phyloP scores from a whole-genome alignment of 177 flowering plant species.

The Vitis hybrid region DNA sequence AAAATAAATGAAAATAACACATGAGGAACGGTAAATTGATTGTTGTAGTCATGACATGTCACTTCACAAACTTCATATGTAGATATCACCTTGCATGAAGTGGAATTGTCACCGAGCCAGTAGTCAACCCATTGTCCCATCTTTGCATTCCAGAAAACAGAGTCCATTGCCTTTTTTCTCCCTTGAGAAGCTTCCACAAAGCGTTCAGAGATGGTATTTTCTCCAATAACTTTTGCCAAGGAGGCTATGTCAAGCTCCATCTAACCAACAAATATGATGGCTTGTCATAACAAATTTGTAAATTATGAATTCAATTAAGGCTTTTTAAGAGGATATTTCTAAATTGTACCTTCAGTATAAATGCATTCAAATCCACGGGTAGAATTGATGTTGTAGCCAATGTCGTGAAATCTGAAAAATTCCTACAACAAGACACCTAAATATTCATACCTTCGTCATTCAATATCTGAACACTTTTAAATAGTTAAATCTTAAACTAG shows the following conservation, averaged over 20 bases:
- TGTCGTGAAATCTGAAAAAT: slow-evolving; percentile 72
- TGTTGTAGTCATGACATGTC: not conserved
- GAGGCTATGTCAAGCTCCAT: slow-evolving; percentile 85
- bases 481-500: not conserved
- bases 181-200: slow-evolving; percentile 57
- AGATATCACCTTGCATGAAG: slow-evolving; percentile 33
- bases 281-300: not conserved
- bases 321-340: not conserved
- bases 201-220: slow-evolving; percentile 23
- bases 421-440: slow-evolving; percentile 40
- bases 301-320: not conserved
- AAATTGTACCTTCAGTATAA: slow-evolving; percentile 58
- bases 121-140: slow-evolving; percentile 94
- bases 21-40: not conserved
- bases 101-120: slow-evolving; percentile 44
- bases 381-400: slow-evolving; percentile 70
- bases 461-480: not conserved
- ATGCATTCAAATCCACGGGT: slow-evolving; percentile 89
- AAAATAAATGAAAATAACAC: slow-evolving; percentile 7
- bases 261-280: slow-evolving; percentile 35
- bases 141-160: slow-evolving; percentile 72
- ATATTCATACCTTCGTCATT: not conserved
- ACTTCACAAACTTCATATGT: not conserved
- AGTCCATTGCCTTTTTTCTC: slow-evolving; percentile 51
- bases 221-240: slow-evolving; percentile 57